Base-by-base conservation (phyloP, 2,329 filamentous ascomycete species). In the Cladobotryum protrusum region DNA sequence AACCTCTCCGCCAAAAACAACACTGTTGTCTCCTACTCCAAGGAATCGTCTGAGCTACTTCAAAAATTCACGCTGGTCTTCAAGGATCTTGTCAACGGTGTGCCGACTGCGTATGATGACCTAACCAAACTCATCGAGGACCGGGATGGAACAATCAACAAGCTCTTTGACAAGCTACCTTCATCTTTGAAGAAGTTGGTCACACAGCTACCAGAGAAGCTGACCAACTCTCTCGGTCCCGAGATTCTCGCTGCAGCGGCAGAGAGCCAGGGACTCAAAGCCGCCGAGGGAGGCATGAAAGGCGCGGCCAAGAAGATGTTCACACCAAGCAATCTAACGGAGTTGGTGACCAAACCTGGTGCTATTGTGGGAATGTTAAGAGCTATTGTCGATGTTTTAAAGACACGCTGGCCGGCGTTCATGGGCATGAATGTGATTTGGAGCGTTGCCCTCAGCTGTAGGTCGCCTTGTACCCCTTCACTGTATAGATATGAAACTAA, bases 371-470 rank as follows among this genome's bases (percentile, higher is more conserved):
- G 83, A 3, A 85, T 96, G 78, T 72, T 99, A 43, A 85, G 86
- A 62, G 89, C 87, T n/a, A 96, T 97, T 49, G 84, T 97, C 63
- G 88, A 88, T 52, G 92, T 91, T 47, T 69, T 99, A 50, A 89
- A 91, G 69, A 74, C 88, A 53, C 77, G 92, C 42, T 97, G 95
- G 78, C 93, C 93, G 0, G 90, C 90, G 1, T 85, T 96, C 55
- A 81, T 96, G 54, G 91, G 91, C 12, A 91, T 92, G 48, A 97
- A 95, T 67, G 84, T 96, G 15, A 75, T 97, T 14, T 89, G 95
- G 83, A 93, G 88, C 55, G 73, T 97, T 56, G 90, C 89, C 0
- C 72, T 97, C 1, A 95, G 95, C 62, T 75, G 89, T 92, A 77
- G 76, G 86, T 17, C 18, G 19, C 29, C 13, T 11, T 12, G 8